Percentiles rank a stretch among this genome's conserved stretches.
phyloP scores from a whole-genome alignment of 2,329 filamentous ascomycete genomes.

The Tolypocladium ovalisporum region DNA sequence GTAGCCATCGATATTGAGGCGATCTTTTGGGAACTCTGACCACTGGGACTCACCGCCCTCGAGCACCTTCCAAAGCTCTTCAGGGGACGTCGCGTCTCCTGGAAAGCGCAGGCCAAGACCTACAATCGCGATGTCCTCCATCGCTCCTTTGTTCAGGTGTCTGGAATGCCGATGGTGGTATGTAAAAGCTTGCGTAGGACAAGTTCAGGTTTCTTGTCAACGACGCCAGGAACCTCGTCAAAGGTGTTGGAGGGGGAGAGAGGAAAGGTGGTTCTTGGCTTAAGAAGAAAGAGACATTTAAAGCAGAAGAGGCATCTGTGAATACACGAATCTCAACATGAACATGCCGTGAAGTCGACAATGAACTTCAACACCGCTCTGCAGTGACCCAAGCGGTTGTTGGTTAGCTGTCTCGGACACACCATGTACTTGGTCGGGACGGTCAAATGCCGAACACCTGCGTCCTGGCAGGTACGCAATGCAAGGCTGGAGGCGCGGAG shows the following conservation, averaged over 20 bases:
- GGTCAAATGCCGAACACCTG: not conserved
- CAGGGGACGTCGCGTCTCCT: slow-evolving; percentile 31
- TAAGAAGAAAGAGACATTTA: not conserved
- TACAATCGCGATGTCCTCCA: slow-evolving; percentile 39
- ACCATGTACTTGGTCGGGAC: not conserved
- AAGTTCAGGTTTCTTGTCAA: not conserved
- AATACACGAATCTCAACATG: not conserved
- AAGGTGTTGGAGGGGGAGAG: not conserved
- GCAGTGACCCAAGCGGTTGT: not conserved
- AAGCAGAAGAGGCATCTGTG: not conserved
- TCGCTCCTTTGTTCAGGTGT: not conserved
- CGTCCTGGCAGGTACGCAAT: no score
- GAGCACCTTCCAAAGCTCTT: slow-evolving; percentile 38
- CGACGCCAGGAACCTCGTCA: no score
- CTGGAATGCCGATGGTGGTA: not conserved
- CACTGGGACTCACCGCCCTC: slow-evolving; percentile 31
- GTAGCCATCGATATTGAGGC: slow-evolving; percentile 42
- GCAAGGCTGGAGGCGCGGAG: not conserved
- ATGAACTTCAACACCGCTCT: no score
- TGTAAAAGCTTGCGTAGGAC: not conserved
- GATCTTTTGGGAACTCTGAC: slow-evolving; percentile 34
- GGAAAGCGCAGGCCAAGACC: slow-evolving; percentile 42
- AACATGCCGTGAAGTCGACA: not conserved
- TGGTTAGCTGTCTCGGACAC: not conserved
- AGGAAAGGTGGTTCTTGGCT: no score